Evolutionary conservation across 2,329 filamentous ascomycete species (phyloP).

Genomic region (Curvularia hawaiiensis): DNA sequence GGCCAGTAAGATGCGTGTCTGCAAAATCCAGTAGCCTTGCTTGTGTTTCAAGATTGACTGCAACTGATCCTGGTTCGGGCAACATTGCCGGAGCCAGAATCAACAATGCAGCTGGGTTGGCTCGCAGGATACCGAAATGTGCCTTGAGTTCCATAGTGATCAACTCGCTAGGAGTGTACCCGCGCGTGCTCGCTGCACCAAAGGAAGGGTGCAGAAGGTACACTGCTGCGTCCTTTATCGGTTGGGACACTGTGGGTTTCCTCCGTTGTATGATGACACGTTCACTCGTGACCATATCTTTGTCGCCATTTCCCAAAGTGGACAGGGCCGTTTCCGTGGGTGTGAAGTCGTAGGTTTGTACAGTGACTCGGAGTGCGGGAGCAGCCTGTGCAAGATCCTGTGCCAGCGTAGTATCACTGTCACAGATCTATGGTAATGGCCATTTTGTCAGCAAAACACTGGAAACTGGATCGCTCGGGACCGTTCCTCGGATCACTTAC

Average conservation of each 20-base stretch:
- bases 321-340: background rate
- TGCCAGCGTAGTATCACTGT: conserved; percentile 1
- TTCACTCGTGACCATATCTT: background rate
- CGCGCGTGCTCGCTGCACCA: conserved; percentile 15
- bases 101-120: conserved; percentile 30
- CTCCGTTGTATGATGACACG: conserved; percentile 26
- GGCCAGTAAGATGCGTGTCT: conserved; percentile 39
- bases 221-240: conserved; percentile 40
- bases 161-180: conserved; percentile 11
- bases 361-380: conserved; percentile 1
- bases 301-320: background rate
- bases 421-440: background rate
- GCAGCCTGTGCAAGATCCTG: background rate
- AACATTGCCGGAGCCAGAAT: conserved; percentile 36
- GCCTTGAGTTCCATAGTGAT: conserved; percentile 38
- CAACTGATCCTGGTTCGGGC: conserved; percentile 10
- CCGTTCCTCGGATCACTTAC: conserved; percentile 16
- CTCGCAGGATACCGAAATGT: conserved; percentile 41
- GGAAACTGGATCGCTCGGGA: background rate
- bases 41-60: conserved; percentile 8
- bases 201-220: conserved; percentile 43
- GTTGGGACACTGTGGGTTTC: conserved; percentile 28
- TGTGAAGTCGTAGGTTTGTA: conserved; percentile 7
- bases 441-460: background rate
- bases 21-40: conserved; percentile 35